Evolutionary conservation across 176 grass and related monocot species (phyloP), one percentile per base, ranked within the genome.

Genomic region (Oryza rufipogon): DNA sequence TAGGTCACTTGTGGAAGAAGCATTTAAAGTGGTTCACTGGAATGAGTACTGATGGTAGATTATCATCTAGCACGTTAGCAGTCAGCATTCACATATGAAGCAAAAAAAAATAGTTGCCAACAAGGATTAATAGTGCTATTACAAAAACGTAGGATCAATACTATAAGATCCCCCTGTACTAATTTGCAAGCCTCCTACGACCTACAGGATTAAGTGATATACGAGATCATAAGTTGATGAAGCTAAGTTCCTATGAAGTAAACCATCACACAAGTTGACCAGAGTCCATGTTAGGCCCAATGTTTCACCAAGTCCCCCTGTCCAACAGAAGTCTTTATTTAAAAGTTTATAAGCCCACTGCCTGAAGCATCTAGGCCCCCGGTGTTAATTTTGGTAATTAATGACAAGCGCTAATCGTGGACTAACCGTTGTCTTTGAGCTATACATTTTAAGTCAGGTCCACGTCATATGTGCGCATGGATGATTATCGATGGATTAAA

Each of bases 41-140:
- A 86, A 73, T 0, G 42, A 54, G 33, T 71, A 73, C 45, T 41
- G 4, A 74, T 22, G 9, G 23, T 9, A 74, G 64, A 85, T 85
- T n/a, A 70, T 58, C 34, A 54, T 61, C 48, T 60, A 61, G 23
- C 15, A 61, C 60, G 20, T 76, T 61, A 77, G 32, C 44, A 66
- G 16, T 74, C 30, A 66, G 23, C 42, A 86, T 79, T 39, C 36
- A 67, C 16, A 58, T 39, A 84, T 25, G 64, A 60, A 70, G 47
- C 15, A 70, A 44, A 58, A 28, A 28, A 33, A 5, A 56, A 32
- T 32, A 12, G 82, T 78, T 14, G 23, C 23, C 16, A 74, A 48
- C 34, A 83, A 9, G 25, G 23, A 44, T 41, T 5, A 20, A 16
- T 13, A 23, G 52, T 20, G 52, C 52, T 56, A 56, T 56, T 19